These are phyloP conservation scores for Peronospora destructor DNA, from an alignment of 352 stramenopile species.

Conservation along the genomic window DNA sequence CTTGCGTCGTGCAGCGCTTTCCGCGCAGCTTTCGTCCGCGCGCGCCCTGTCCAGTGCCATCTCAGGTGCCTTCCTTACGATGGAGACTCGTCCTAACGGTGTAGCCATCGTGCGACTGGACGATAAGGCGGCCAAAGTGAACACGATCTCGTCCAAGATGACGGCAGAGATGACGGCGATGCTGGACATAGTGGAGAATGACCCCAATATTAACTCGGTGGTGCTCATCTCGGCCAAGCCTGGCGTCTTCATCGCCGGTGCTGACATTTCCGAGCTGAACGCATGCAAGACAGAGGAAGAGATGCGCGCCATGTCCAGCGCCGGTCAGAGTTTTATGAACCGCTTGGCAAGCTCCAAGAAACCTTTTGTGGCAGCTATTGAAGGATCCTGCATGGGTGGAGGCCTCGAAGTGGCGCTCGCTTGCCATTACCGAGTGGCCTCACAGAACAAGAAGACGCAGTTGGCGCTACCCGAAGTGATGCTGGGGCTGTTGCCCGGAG, in stretches of 20 bases:
- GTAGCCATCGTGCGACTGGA: conserved; percentile 91
- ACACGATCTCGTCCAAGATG: conserved; percentile 90
- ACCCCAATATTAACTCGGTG: conserved; percentile 91
- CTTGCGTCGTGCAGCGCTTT: conserved; percentile 19
- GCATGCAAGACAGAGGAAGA: conserved; percentile 85
- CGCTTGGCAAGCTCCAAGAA: conserved; percentile 89
- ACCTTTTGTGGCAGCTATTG: conserved; percentile 94
- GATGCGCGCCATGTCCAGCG: conserved; percentile 87
- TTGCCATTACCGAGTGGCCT: conserved; percentile 96
- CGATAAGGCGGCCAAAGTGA: conserved; percentile 87
- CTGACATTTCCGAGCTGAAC: conserved; percentile 95
- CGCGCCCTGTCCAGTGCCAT: conserved; percentile 25
- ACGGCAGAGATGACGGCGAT: conserved; percentile 83
- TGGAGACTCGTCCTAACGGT: conserved; percentile 81
- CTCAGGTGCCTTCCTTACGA: conserved; percentile 75
- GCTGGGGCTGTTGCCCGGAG: conserved; percentile 94
- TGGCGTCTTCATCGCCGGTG: conserved; percentile 96
- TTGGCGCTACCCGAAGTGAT: conserved; percentile 95
- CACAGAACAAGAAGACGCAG: conserved; percentile 93
- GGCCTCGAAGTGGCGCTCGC: conserved; percentile 95
- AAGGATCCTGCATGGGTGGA: conserved; percentile 94
- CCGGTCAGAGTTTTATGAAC: conserved; percentile 91
- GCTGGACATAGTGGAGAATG: conserved; percentile 85
- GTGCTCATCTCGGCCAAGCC: conserved; percentile 97
- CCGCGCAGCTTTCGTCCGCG: conserved; percentile 4